Percentiles rank a stretch among this genome's conserved stretches.
Evolutionary conservation across 768 basidiomycete species (phyloP).

Genomic region (Hortiboletus campestris): DNA sequence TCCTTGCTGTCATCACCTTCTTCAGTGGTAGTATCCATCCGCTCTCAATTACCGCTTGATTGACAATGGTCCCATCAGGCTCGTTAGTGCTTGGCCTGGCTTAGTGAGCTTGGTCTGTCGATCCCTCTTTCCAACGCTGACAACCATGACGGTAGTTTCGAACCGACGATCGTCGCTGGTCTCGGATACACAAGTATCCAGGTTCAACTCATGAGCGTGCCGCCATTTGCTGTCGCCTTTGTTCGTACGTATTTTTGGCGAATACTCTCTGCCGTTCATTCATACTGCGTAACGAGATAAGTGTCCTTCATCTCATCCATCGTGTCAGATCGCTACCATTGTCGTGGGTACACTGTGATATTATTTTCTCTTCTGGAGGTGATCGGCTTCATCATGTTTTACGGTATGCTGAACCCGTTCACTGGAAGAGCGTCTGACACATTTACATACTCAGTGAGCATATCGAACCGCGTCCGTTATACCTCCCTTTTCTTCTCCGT

Average conservation of each 20-base stretch:
- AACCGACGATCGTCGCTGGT: conserved; percentile 63
- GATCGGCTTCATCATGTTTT: conserved; percentile 20
- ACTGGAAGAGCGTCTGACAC: neutral
- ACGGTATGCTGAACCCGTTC: neutral
- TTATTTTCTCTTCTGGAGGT: conserved; percentile 43
- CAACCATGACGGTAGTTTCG: conserved; percentile 51
- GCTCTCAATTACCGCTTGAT: neutral
- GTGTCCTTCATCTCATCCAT: conserved; percentile 42
- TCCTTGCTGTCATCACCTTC: conserved; percentile 52
- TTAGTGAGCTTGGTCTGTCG: conserved; percentile 22
- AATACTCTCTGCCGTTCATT: neutral
- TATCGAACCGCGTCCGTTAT: conserved; percentile 46
- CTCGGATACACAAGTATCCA: conserved; percentile 54
- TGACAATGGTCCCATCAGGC: conserved; percentile 15
- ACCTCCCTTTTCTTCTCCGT: conserved; percentile 56
- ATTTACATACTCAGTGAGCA: conserved; percentile 6
- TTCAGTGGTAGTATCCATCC: conserved; percentile 39
- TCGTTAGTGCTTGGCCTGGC: conserved; percentile 16
- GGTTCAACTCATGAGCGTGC: conserved; percentile 63
- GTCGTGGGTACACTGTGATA: conserved; percentile 48
- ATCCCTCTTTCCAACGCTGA: conserved; percentile 32
- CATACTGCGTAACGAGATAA: conserved; percentile 9
- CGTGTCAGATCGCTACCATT: conserved; percentile 51
- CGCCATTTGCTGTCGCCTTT: conserved; percentile 11
- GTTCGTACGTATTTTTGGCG: conserved; percentile 39